These are phyloP conservation scores for Syzygium oleosum DNA, from an alignment of 345 rosid species.

Conservation along the genomic window DNA sequence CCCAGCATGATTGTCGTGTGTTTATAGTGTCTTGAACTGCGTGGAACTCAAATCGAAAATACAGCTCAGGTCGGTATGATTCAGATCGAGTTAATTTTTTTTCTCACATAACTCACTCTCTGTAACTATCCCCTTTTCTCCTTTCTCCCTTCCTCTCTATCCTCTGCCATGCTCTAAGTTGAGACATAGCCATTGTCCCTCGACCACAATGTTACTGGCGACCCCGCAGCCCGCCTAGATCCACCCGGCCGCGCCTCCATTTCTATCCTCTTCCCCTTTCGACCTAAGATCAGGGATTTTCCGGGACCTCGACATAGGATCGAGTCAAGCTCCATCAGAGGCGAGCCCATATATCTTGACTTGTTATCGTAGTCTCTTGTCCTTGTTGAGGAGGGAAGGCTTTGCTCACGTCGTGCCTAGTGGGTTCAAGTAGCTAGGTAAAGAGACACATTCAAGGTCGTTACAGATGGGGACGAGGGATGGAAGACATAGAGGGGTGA, in stretches of 20 bases:
- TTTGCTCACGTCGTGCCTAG: background rate
- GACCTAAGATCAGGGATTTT: background rate
- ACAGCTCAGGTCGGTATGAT: rapidly evolving
- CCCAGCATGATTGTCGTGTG: background rate
- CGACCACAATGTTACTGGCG: background rate
- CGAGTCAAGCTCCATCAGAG: background rate
- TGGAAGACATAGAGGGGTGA: background rate
- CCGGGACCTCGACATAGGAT: background rate
- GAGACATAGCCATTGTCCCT: background rate
- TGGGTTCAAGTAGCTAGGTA: background rate
- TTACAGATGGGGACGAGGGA: background rate
- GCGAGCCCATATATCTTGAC: background rate
- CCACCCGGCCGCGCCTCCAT: background rate
- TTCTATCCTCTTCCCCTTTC: background rate
- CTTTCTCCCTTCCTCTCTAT: background rate
- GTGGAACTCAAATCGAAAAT: background rate
- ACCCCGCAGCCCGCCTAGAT: background rate
- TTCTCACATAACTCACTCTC: background rate
- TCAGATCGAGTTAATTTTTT: background rate
- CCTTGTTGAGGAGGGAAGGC: background rate
- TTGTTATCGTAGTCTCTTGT: background rate
- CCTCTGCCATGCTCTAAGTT: background rate
- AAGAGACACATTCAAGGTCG: background rate
- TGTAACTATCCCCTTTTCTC: background rate
- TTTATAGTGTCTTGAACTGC: background rate